phyloP scores from a whole-genome alignment of 2,329 filamentous ascomycete species.

The Hawksworthiomyces lignivorus region DNA sequence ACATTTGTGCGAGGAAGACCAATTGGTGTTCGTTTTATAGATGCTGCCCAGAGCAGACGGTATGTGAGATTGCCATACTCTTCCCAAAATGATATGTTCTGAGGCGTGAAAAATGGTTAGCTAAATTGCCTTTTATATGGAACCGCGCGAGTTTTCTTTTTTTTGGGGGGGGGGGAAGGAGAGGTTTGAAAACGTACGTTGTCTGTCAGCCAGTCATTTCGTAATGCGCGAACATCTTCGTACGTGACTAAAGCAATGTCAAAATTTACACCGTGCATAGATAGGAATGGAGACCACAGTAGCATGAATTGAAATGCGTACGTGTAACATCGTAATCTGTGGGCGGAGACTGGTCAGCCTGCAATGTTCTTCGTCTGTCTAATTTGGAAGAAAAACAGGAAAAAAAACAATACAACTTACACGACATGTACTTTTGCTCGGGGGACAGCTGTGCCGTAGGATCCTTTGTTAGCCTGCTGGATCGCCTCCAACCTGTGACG shows the following conservation, averaged over 20 bases:
- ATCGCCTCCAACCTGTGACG: too few species aligned
- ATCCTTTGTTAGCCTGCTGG: too few species aligned
- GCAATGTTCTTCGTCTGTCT: too few species aligned
- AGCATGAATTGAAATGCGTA: conserved; percentile 6
- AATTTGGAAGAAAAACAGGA: too few species aligned
- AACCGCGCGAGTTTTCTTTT: too few species aligned
- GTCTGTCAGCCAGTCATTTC: conserved; percentile 93
- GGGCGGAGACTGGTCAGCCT: background rate
- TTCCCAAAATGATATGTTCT: conserved; percentile 98
- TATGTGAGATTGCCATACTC: conserved; percentile 58
- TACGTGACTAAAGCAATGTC: conserved; percentile 57
- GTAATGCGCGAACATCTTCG: conserved; percentile 82
- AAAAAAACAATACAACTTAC: too few species aligned
- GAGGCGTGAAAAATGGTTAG: conserved; percentile 11
- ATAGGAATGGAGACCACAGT: too few species aligned
- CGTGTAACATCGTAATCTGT: conserved; percentile 32
- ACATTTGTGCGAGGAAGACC: background rate
- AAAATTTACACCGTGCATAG: background rate
- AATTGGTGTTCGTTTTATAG: too few species aligned
- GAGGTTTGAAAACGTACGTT: conserved; percentile 56
- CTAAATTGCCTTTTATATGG: too few species aligned
- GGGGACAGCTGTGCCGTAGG: conserved; percentile 6
- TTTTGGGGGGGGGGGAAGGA: too few species aligned
- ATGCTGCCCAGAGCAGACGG: too few species aligned
- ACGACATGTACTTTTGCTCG: conserved; percentile 12